A percentile compares a stretch with the other conserved stretches of the same genome.
Conservation (phyloP, 331 rosid genomes). For the Acacia concinna region DNA sequence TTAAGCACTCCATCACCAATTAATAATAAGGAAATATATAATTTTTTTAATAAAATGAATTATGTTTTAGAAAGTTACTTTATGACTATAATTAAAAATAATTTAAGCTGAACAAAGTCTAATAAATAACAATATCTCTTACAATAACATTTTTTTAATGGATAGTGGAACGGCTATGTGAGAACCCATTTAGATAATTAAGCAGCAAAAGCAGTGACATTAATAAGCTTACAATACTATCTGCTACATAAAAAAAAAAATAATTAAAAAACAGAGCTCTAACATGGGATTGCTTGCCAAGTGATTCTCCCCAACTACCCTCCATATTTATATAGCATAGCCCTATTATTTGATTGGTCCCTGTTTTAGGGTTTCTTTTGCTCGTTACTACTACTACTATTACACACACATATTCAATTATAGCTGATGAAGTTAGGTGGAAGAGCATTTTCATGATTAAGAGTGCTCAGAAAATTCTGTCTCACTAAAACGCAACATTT, state of each 20-base stretch:
- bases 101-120: background rate
- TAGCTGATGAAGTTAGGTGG: constrained; percentile 18
- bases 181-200: background rate
- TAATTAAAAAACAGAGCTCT: background rate
- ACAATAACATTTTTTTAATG: background rate
- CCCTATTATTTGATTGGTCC: constrained; percentile 3
- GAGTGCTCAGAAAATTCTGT: background rate
- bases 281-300: constrained; percentile 14
- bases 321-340: background rate
- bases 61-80: background rate
- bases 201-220: constrained; percentile 8
- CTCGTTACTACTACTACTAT: background rate
- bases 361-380: constrained; percentile 19
- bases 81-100: background rate
- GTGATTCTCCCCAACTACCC: constrained; percentile 19
- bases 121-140: background rate
- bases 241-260: background rate
- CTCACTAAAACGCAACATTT: background rate
- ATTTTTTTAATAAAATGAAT: background rate
- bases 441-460: constrained; percentile 18
- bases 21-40: background rate
- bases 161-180: background rate
- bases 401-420: background rate
- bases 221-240: background rate
- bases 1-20: background rate